Evolutionary conservation across 1,284 basidiomycete genomes (phyloP), one percentile per base, ranked within the genome.

Genomic region (Trametes polyzona): DNA sequence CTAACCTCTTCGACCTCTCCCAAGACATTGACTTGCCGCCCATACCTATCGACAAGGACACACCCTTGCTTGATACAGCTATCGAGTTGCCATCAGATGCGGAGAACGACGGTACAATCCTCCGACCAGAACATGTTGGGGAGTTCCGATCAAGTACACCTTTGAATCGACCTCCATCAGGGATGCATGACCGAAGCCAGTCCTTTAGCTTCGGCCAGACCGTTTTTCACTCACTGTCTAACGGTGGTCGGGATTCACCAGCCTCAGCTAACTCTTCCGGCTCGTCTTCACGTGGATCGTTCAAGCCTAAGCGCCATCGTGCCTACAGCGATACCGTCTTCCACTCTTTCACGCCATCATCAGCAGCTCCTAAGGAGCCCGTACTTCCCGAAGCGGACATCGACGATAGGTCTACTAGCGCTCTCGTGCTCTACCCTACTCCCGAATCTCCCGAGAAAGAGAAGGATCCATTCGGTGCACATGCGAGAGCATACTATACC

Each of bases 401-500:
- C 69, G 81, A 86, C 58, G 83, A 87, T 69, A 76, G 78, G 37
- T 80, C 79, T 0, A 73, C 74, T 3, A 62, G 74, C 9, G 76
- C 79, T 4, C 67, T 86, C 8, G 73, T 82, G 10, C 73, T 84
- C 1, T 83, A 81, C 58, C 67, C 76, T 1, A 65, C 71, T 3
- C 67, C 66, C 2, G 57, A 59, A 16, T 64, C 64, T 47, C 61
- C 65, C 16, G 47, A 56, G 12, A 61, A 77, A 10, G 82, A 84
- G 62, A 84, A 86, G 6, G 88, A 91, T 66, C 88, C 88, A 0
- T 90, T 91, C 73, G 81, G 82, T 26, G 82, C 82, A 2, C 76
- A 88, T 64, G 86, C 88, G n/a, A 84, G 77, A 23, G 88, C 88
- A 0, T 90, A 90, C 66, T 91, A 89, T 66, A 87, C 86, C 0